Evolutionary conservation across 345 rosid genomes (phyloP).

Genomic region (Linum lewisii): DNA sequence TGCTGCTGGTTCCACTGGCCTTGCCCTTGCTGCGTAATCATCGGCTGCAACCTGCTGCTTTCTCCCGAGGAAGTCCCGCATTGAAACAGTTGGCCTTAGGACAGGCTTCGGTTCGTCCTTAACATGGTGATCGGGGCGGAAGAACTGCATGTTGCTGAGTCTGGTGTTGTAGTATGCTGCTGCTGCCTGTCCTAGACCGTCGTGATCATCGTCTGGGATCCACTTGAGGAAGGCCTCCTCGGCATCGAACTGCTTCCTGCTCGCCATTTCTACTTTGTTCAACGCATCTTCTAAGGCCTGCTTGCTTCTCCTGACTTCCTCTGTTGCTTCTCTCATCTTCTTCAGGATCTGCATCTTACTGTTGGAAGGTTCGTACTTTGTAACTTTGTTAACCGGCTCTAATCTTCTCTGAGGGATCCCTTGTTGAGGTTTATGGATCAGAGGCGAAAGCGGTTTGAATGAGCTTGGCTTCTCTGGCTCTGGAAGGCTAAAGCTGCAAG

Average conservation of each 20-base stretch:
- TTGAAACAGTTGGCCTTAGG: conserved; percentile 62
- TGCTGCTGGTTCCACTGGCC: conserved; percentile 24
- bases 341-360: conserved; percentile 40
- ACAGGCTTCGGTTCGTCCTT: conserved; percentile 41
- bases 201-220: conserved; percentile 41
- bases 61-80: conserved; percentile 83
- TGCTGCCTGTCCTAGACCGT: conserved; percentile 15
- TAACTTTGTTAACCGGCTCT: conserved; percentile 20
- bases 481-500: conserved; percentile 35
- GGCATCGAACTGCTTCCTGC: conserved; percentile 61
- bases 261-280: conserved; percentile 61
- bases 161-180: conserved; percentile 20
- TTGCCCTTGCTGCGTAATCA: conserved; percentile 22
- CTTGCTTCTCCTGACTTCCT: conserved; percentile 67
- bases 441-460: conserved; percentile 28
- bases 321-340: conserved; percentile 72
- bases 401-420: too few species aligned
- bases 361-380: conserved; percentile 20
- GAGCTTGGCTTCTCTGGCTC: conserved; percentile 35
- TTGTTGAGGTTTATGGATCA: conserved; percentile 24
- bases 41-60: conserved; percentile 47
- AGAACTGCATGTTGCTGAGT: conserved; percentile 22
- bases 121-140: conserved; percentile 29
- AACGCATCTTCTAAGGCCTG: conserved; percentile 67
- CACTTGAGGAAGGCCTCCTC: conserved; percentile 64